These are phyloP conservation scores for Lasiosphaeria miniovina DNA, from an alignment of 495 filamentous ascomycete species.

Conservation along the genomic window DNA sequence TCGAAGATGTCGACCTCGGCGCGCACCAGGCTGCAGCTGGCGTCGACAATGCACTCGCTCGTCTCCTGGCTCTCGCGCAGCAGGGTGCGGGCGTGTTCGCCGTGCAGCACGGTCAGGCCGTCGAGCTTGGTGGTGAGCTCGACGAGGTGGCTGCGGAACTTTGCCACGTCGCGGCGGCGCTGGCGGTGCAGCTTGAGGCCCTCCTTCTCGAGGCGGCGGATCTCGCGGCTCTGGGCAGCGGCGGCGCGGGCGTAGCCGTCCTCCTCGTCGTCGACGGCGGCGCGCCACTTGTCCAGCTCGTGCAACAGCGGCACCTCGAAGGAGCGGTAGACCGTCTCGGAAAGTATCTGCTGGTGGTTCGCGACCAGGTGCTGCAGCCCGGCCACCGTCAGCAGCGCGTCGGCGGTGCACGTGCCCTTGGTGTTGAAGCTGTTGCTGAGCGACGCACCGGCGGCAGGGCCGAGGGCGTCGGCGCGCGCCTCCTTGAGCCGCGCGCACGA, in stretches of 20 bases:
- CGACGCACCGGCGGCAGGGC: conserved; percentile 26
- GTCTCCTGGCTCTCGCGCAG: conserved; percentile 58
- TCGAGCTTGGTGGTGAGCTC: conserved; percentile 58
- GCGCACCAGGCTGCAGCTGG: conserved; percentile 57
- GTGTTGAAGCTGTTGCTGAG: conserved; percentile 49
- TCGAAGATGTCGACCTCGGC: conserved; percentile 67
- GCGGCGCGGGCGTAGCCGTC: conserved; percentile 53
- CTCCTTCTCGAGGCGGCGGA: conserved; percentile 57
- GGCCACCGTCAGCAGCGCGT: conserved; percentile 53
- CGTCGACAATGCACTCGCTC: conserved; percentile 54
- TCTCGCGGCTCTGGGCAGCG: conserved; percentile 49
- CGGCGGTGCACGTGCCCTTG: conserved; percentile 56
- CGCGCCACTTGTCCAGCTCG: conserved; percentile 60
- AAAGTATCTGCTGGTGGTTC: conserved; percentile 63
- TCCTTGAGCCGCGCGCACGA: conserved; percentile 62
- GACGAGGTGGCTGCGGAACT: conserved; percentile 54
- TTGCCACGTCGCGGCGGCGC: conserved; percentile 49
- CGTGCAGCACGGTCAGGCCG: conserved; percentile 56
- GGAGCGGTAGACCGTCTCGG: conserved; percentile 59
- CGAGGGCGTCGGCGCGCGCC: conserved; percentile 49
- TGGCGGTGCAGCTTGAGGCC: conserved; percentile 56
- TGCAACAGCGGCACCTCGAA: conserved; percentile 64
- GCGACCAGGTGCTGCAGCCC: conserved; percentile 64
- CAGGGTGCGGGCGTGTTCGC: conserved; percentile 52
- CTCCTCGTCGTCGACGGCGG: conserved; percentile 57